Percentiles rank a stretch among this genome's conserved stretches.
These are phyloP conservation scores for Pelagophyceae sp. DNA, from an alignment of 352 stramenopile genomes.

Conservation along the genomic window DNA sequence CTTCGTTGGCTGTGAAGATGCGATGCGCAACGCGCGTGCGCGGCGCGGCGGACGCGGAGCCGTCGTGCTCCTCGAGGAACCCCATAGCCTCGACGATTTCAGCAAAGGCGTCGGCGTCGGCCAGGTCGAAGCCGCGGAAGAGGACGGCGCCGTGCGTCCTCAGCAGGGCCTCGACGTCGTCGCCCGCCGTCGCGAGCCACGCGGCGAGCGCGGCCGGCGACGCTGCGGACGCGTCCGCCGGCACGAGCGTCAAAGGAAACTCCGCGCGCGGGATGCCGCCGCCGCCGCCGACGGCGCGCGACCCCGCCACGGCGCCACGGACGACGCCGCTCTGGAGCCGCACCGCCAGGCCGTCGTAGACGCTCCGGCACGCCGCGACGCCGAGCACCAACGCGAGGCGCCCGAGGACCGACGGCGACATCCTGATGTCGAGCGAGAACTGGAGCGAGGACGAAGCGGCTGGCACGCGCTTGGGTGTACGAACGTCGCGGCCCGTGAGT, in stretches of 20 bases:
- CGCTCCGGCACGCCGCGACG: too few relatives aligned
- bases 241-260: not conserved
- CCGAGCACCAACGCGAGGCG: too few relatives aligned
- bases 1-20: constrained; percentile 50
- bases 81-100: constrained; percentile 19
- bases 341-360: not conserved
- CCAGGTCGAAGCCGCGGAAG: constrained; percentile 30
- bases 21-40: constrained; percentile 27
- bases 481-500: too few relatives aligned
- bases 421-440: too few relatives aligned
- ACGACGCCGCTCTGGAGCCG: not conserved
- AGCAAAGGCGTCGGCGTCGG: constrained; percentile 25
- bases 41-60: constrained; percentile 26
- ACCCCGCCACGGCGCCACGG: not conserved
- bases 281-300: not conserved
- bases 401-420: too few relatives aligned
- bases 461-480: too few relatives aligned
- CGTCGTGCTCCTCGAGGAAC: constrained; percentile 28
- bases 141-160: constrained; percentile 31
- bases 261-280: not conserved
- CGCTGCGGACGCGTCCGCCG: not conserved
- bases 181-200: too few relatives aligned
- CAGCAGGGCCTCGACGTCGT: constrained; percentile 4
- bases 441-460: too few relatives aligned
- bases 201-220: not conserved